phyloP scores from a whole-genome alignment of 2,329 filamentous ascomycete species.

The Fulvia fulva region DNA sequence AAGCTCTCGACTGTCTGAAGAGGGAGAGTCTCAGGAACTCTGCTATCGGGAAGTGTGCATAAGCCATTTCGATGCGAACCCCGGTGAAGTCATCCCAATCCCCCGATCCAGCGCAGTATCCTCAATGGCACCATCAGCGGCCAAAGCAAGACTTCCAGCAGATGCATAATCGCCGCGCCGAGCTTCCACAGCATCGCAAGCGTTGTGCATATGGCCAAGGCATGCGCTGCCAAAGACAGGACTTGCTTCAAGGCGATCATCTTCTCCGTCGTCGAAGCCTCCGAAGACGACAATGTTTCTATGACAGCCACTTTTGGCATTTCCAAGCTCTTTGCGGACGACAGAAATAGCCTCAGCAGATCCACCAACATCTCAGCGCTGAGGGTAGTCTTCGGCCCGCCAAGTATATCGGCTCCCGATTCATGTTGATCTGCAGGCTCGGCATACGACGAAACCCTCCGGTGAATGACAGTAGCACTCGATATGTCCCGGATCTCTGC shows the following conservation, averaged over 20 bases:
- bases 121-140: slow-evolving; percentile 27
- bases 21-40: no score
- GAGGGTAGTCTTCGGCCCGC: not conserved
- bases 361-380: not conserved
- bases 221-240: slow-evolving; percentile 21
- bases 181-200: slow-evolving; percentile 28
- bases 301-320: not conserved
- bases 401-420: not conserved
- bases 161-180: slow-evolving; percentile 22
- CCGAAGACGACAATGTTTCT: slow-evolving; percentile 2
- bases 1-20: no score
- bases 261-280: slow-evolving; percentile 22
- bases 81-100: slow-evolving; percentile 3
- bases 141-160: slow-evolving; percentile 29
- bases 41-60: no score
- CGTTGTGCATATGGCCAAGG: slow-evolving; percentile 23
- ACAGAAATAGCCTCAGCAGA: not conserved
- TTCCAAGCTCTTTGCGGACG: not conserved
- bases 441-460: not conserved
- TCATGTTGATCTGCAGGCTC: not conserved
- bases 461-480: not conserved
- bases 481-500: slow-evolving; percentile 1
- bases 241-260: slow-evolving; percentile 24
- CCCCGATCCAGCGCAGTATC: slow-evolving; percentile 25
- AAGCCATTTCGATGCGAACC: not conserved